These are phyloP conservation scores for Suillus decipiens DNA, from an alignment of 768 basidiomycete genomes.

Conservation along the genomic window DNA sequence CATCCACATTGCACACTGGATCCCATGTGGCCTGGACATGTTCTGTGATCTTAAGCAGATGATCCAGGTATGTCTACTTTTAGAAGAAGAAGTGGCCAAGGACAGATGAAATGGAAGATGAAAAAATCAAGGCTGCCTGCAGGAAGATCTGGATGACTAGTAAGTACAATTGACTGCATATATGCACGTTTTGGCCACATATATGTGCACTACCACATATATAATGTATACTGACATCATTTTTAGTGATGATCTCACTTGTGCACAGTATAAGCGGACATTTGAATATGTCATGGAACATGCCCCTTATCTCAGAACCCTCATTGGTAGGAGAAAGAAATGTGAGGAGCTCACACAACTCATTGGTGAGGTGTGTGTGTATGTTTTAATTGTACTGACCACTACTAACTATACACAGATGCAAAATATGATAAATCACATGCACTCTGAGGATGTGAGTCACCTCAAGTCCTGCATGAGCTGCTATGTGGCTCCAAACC, in stretches of 20 bases:
- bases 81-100: conserved; percentile 3
- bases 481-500: conserved; percentile 1
- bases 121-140: background rate
- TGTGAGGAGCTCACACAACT: no score
- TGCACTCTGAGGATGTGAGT: background rate
- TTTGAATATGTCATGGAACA: no score
- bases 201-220: background rate
- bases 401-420: background rate
- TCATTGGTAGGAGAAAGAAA: no score
- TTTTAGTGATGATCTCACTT: no score
- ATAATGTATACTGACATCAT: no score
- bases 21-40: conserved; percentile 10
- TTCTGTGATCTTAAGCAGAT: conserved; percentile 8
- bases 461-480: background rate
- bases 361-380: no score
- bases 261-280: no score
- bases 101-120: background rate
- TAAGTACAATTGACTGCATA: no score
- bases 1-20: conserved; percentile 6
- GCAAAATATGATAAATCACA: conserved; percentile 3
- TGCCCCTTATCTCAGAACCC: no score
- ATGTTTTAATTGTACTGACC: no score
- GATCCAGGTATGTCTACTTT: conserved; percentile 9
- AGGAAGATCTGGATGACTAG: conserved; percentile 4
- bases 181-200: background rate